Base-by-base conservation (phyloP, 1,139 yeast genomes). In the Torulaspora pretoriensis region DNA sequence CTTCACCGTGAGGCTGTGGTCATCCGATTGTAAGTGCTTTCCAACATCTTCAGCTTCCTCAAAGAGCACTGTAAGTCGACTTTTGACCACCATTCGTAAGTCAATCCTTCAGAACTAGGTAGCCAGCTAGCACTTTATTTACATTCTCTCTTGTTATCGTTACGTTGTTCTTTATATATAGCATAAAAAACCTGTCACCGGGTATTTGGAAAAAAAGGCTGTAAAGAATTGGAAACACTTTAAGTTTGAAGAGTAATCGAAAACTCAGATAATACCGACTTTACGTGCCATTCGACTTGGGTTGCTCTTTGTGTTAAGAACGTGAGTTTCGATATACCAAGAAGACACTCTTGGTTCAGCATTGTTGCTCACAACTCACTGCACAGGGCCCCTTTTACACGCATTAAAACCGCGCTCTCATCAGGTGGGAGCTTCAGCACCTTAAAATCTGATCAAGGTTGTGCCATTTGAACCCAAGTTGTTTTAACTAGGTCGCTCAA, bases 341-440 rank as follows among this genome's bases (percentile, higher is more conserved):
- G 41, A 62, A 47, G 57, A 57, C 38, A 68, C 69, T 30, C 28
- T 23, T 29, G 26, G 25, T 27, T 35, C 14, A 12, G 27, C 28
- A n/a, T 17, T 33, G 32, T 33, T 27, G 23, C 19, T 19, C 38
- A 8, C 32, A 14, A 38, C 23, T 30, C 40, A 12, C 13, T 29
- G 28, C 27, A 38, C 10, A 27, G 35, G 8, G 27, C 35, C 33
- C 35, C 34, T 38, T 38, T 23, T 28, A 28, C 22, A 10, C 22
- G 22, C 22, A 19, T 19, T 19, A 19, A 14, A 26, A 22, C 14
- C 16, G 17, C 8, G 13, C 9, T 8, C 17, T 16, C 10, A 29
- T 10, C 32, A 13, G 16, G 32, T 29, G 19, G 16, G 32, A 19
- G 32, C 22, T 16, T 29, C 32, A 29, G 16, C 17, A 8, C 10